Conservation (phyloP, 352 stramenopile genomes). For the Phytophthora multivora region DNA sequence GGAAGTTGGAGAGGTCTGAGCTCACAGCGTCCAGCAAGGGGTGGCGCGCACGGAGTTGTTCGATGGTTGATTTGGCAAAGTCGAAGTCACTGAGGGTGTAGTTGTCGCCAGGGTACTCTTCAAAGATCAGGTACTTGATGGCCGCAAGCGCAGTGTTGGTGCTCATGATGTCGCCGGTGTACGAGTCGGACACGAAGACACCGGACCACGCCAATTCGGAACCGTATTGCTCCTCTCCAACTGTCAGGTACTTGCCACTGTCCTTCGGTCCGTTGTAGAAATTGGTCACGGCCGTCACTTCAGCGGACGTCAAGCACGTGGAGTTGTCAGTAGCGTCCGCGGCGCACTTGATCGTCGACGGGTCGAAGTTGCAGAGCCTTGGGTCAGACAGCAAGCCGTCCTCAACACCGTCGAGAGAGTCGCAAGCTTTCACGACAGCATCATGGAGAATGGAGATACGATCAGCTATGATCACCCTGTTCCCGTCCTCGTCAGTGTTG, state of each 20-base stretch:
- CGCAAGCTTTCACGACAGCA: conserved; percentile 41
- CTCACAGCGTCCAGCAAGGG: conserved; percentile 44
- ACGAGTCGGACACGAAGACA: conserved; percentile 40
- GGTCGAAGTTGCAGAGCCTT: conserved; percentile 40
- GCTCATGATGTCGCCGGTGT: conserved; percentile 34
- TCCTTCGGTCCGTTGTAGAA: conserved; percentile 50
- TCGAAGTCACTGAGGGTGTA: conserved; percentile 49
- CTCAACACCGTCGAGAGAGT: conserved; percentile 41
- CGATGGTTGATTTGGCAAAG: conserved; percentile 43
- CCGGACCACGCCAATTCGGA: conserved; percentile 48
- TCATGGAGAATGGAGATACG: conserved; percentile 41
- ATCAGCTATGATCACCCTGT: conserved; percentile 31
- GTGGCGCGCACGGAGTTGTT: conserved; percentile 37
- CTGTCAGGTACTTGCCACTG: conserved; percentile 36
- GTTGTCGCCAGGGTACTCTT: conserved; percentile 38
- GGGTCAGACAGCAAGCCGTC: conserved; percentile 46
- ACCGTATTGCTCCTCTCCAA: conserved; percentile 48
- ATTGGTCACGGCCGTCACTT: conserved; percentile 36
- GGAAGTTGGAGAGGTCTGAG: conserved; percentile 42
- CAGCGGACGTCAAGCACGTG: conserved; percentile 37
- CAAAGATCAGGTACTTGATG: conserved; percentile 50
- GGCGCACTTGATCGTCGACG: conserved; percentile 35
- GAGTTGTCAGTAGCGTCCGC: conserved; percentile 34
- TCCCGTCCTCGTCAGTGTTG: conserved; percentile 36
- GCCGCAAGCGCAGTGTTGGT: conserved; percentile 38